A percentile compares a stretch with the other conserved stretches of the same genome.
Conservation (phyloP, 2,329 filamentous ascomycete species). For the Colletotrichum limetticola region DNA sequence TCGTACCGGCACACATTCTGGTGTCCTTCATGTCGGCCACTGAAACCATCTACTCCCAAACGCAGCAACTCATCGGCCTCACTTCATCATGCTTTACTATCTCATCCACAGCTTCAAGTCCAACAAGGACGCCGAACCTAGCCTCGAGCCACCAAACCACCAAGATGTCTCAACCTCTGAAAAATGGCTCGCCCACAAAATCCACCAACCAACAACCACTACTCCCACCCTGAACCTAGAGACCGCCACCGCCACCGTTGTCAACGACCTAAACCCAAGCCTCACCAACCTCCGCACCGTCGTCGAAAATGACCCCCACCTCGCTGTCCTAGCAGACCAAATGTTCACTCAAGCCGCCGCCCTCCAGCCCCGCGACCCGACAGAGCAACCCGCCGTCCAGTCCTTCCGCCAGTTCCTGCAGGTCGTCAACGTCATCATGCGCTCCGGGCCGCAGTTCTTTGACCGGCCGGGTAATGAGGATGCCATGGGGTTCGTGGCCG, state of each 20-base stretch:
- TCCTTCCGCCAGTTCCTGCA: conserved; percentile 11
- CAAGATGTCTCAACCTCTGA: neutral
- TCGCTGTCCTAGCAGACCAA: neutral
- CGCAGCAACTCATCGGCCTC: too few species aligned
- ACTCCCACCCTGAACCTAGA: too few species aligned
- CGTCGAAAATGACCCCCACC: neutral
- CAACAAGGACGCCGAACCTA: too few species aligned
- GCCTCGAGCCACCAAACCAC: neutral
- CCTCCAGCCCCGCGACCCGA: conserved; percentile 2
- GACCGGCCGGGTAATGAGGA: neutral
- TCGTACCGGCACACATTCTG: neutral
- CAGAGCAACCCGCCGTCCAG: conserved; percentile 3
- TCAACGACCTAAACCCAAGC: neutral
- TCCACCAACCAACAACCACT: neutral
- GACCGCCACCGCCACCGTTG: neutral
- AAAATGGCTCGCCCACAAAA: conserved; percentile 2
- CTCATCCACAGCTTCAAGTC: neutral
- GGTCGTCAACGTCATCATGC: neutral
- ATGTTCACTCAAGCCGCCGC: conserved; percentile 20
- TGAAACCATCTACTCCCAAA: too few species aligned
- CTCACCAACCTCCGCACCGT: neutral
- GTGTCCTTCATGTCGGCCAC: neutral
- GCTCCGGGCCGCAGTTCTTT: conserved; percentile 7
- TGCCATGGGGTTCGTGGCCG: conserved; percentile 57
- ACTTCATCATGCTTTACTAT: neutral